Percentiles rank a stretch among this genome's conserved stretches.
Conservation (phyloP, 345 rosid species). For the Populus ilicifolia region DNA sequence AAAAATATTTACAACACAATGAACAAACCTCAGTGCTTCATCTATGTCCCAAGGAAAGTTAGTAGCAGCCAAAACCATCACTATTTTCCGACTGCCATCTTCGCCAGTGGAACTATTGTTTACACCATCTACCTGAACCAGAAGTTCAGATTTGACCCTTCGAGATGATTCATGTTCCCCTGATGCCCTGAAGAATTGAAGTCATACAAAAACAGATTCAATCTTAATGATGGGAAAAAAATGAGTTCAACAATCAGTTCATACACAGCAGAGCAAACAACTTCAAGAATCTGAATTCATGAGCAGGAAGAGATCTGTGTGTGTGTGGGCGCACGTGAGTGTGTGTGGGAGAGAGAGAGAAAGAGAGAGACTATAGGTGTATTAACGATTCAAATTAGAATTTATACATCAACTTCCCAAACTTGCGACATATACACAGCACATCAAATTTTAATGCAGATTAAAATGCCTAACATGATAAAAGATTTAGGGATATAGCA, state of each 20-base stretch:
- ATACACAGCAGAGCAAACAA: not conserved
- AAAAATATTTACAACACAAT: not conserved
- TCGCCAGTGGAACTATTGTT: constrained; percentile 82
- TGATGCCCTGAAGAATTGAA: constrained; percentile 59
- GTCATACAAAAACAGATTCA: not conserved
- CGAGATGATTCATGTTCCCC: constrained; percentile 99
- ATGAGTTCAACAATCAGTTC: not conserved
- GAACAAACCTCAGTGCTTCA: constrained; percentile 84
- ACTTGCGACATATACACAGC: not conserved
- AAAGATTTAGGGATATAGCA: not conserved
- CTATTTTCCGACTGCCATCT: constrained; percentile 94
- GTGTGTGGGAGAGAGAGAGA: not conserved
- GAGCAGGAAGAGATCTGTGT: not conserved
- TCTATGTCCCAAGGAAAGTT: constrained; percentile 99
- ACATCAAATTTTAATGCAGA: not conserved
- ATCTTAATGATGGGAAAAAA: not conserved
- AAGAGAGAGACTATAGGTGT: not conserved
- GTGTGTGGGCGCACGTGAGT: not conserved
- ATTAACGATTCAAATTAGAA: too few species aligned
- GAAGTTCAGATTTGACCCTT: constrained; percentile 98
- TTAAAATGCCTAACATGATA: not conserved
- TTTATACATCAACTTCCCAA: too few species aligned
- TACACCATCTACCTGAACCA: constrained; percentile 99
- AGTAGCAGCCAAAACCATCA: constrained; percentile 98
- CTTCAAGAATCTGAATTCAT: not conserved